These are phyloP conservation scores for Xylaria sp. DNA, from an alignment of 2,329 filamentous ascomycete species.

Conservation along the genomic window DNA sequence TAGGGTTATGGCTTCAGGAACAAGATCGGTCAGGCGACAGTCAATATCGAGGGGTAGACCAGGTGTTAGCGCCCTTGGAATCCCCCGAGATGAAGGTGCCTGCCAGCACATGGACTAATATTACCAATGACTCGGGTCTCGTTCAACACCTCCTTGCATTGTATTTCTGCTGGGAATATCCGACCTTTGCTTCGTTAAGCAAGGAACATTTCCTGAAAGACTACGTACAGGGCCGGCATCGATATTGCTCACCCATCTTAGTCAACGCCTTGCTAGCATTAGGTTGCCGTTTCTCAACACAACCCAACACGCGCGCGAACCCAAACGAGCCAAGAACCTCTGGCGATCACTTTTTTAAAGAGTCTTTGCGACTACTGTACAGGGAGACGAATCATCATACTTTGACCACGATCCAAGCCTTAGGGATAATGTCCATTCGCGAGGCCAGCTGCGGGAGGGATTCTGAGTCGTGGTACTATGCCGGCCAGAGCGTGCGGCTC, in stretches of 20 bases:
- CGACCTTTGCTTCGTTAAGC: conserved; percentile 77
- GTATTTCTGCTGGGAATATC: conserved; percentile 81
- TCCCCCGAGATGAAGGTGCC: conserved; percentile 56
- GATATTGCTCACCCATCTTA: conserved; percentile 74
- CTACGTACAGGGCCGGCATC: conserved; percentile 67
- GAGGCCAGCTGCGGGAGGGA: conserved; percentile 78
- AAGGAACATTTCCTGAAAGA: conserved; percentile 76
- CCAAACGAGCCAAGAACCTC: conserved; percentile 70
- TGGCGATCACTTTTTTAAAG: conserved; percentile 79
- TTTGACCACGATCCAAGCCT: conserved; percentile 77
- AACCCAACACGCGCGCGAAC: conserved; percentile 70
- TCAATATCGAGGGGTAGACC: conserved; percentile 56
- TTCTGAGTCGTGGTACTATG: conserved; percentile 77
- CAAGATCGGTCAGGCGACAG: conserved; percentile 51
- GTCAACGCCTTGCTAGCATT: conserved; percentile 73
- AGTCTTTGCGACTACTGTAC: conserved; percentile 70
- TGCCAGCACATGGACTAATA: conserved; percentile 65
- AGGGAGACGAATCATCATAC: conserved; percentile 67
- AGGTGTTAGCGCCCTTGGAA: conserved; percentile 59
- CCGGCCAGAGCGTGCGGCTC: conserved; percentile 76
- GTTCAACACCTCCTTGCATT: conserved; percentile 72
- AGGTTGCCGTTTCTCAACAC: conserved; percentile 74
- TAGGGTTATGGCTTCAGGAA: conserved; percentile 62
- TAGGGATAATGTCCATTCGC: conserved; percentile 79
- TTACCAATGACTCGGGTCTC: conserved; percentile 66